phyloP scores from a whole-genome alignment of 2,329 filamentous ascomycete species.

The Ascochyta koolunga region DNA sequence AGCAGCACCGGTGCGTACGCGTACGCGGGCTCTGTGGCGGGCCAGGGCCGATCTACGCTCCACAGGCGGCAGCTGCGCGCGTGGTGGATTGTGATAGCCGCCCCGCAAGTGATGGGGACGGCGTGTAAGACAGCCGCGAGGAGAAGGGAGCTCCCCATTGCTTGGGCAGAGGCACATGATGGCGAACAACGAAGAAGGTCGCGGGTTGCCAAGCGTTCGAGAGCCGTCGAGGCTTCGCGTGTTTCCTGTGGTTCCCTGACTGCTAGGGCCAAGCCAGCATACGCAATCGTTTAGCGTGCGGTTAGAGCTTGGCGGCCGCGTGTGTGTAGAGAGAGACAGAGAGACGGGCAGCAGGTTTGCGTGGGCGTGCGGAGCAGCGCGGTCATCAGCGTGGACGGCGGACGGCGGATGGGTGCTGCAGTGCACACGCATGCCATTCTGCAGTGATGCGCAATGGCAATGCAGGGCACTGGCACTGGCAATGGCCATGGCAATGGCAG shows the following conservation, averaged over 20 bases:
- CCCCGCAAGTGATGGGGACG: constrained; percentile 5
- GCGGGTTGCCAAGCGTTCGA: constrained; percentile 1
- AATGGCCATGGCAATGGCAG: not conserved
- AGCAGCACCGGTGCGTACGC: constrained; percentile 10
- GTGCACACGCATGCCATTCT: too few relatives aligned
- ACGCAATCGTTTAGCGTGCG: constrained; percentile 18
- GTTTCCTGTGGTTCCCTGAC: constrained; percentile 6
- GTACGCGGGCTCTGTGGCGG: constrained; percentile 15
- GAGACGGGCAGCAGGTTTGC: not conserved
- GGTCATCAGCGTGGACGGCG: not conserved
- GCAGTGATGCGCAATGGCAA: not conserved
- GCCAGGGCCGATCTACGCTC: constrained; percentile 6
- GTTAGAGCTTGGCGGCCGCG: constrained; percentile 12
- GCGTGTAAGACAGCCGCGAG: too few relatives aligned
- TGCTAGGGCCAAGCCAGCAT: constrained; percentile 7
- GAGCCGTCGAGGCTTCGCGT: constrained; percentile 8
- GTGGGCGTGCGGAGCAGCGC: not conserved
- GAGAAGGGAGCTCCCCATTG: not conserved
- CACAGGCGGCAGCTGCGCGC: constrained; percentile 2
- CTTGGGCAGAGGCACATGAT: not conserved
- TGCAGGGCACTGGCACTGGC: not conserved
- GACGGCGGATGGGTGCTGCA: too few relatives aligned
- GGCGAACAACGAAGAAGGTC: not conserved
- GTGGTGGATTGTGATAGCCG: not conserved
- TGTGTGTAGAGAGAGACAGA: not conserved